Conservation (phyloP, 768 basidiomycete genomes). For the Favolaschia claudopus region DNA sequence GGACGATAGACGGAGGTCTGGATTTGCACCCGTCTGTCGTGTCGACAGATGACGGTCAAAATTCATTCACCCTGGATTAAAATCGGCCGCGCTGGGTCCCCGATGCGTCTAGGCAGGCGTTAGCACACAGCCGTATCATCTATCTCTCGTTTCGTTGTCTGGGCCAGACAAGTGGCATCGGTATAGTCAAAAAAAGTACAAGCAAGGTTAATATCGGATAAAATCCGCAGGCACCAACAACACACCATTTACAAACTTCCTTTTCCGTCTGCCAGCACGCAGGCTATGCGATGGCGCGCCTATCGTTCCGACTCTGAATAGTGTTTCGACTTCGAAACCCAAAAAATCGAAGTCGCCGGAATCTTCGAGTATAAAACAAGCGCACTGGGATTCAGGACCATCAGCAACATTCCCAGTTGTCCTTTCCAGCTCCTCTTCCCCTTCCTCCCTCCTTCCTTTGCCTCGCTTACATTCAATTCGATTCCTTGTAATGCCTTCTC, state of each 20-base stretch:
- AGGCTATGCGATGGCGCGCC: background rate
- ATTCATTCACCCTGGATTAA: background rate
- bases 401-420: background rate
- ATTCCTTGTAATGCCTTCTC: constrained; percentile 24
- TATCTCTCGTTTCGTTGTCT: too few species aligned
- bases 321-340: too few species aligned
- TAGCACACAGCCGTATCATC: too few species aligned
- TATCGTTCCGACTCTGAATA: too few species aligned
- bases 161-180: constrained; percentile 15
- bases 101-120: background rate
- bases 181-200: constrained; percentile 15
- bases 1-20: background rate
- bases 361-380: constrained; percentile 6
- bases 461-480: too few species aligned
- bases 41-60: constrained; percentile 3
- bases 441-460: background rate
- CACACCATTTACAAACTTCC: background rate
- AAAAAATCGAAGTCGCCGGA: too few species aligned
- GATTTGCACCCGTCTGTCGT: constrained; percentile 12
- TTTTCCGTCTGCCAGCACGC: background rate
- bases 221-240: constrained; percentile 24
- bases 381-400: too few species aligned
- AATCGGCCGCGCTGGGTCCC: background rate
- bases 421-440: background rate
- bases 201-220: constrained; percentile 20